Conservation (phyloP, 1,284 basidiomycete species). For the Irpex sp. region DNA sequence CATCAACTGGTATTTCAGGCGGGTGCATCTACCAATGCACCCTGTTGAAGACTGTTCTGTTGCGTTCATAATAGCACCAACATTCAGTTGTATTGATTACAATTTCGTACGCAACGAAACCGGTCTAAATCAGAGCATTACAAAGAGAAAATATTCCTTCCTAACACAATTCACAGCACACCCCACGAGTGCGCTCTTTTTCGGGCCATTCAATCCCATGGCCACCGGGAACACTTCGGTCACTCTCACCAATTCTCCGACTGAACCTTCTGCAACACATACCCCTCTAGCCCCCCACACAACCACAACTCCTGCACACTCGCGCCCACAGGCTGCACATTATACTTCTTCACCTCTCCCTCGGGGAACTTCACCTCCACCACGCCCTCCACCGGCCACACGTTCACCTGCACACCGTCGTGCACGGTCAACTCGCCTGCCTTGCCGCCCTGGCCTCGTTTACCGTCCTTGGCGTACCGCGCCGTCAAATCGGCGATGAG, state of each 20-base stretch:
- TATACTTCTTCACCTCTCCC: conserved; percentile 55
- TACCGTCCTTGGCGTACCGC: conserved; percentile 69
- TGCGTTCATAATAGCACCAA: too few species aligned
- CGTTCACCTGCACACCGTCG: conserved; percentile 60
- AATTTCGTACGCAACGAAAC: too few species aligned
- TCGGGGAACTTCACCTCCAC: conserved; percentile 49
- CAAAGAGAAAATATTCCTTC: too few species aligned
- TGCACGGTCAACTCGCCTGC: conserved; percentile 82
- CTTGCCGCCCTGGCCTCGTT: conserved; percentile 72
- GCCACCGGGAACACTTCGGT: not conserved
- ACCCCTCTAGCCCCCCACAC: conserved; percentile 79
- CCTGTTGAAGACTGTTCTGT: too few species aligned
- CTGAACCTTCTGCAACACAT: conserved; percentile 70
- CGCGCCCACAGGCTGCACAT: conserved; percentile 73
- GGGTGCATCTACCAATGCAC: too few species aligned
- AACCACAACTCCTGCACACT: conserved; percentile 94
- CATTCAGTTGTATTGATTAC: too few species aligned
- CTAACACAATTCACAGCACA: too few species aligned
- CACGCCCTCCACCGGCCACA: conserved; percentile 70
- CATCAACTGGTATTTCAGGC: too few species aligned
- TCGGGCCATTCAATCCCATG: not conserved
- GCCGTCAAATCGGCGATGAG: conserved; percentile 84
- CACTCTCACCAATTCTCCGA: conserved; percentile 15
- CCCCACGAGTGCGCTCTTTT: not conserved
- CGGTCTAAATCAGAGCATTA: too few species aligned